These are phyloP conservation scores for Neofusicoccum parvum DNA, from an alignment of 2,329 filamentous ascomycete species.

Conservation along the genomic window DNA sequence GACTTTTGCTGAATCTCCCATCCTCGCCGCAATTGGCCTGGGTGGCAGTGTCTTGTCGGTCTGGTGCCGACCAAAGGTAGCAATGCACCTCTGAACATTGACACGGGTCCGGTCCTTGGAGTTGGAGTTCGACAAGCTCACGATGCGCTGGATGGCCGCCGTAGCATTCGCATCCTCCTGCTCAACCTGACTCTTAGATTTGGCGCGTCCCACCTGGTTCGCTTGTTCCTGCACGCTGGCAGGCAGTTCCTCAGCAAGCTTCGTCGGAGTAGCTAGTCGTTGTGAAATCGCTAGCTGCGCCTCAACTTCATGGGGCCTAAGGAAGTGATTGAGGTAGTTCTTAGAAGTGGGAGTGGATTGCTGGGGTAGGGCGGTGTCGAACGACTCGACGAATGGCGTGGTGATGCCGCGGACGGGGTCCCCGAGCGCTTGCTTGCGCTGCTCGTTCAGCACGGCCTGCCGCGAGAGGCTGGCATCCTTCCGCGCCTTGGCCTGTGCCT, in stretches of 20 bases:
- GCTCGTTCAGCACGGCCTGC: constrained; percentile 67
- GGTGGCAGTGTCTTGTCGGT: constrained; percentile 73
- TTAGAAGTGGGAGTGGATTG: constrained; percentile 27
- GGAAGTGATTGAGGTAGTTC: constrained; percentile 71
- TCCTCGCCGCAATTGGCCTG: constrained; percentile 44
- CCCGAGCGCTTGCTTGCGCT: constrained; percentile 67
- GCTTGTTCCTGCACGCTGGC: constrained; percentile 35
- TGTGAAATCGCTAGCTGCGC: constrained; percentile 68
- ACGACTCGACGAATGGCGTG: constrained; percentile 82
- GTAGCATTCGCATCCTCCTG: constrained; percentile 63
- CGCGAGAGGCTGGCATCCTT: constrained; percentile 81
- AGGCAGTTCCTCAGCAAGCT: background rate
- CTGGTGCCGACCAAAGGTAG: constrained; percentile 86
- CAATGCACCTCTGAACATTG: constrained; percentile 82
- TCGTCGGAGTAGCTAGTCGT: constrained; percentile 63
- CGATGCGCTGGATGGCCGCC: constrained; percentile 78
- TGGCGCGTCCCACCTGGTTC: constrained; percentile 25
- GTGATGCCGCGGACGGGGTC: constrained; percentile 76
- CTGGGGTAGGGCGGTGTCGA: constrained; percentile 61
- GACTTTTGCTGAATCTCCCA: no score
- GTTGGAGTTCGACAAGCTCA: constrained; percentile 74
- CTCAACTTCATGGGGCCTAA: constrained; percentile 69
- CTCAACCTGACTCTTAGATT: constrained; percentile 42
- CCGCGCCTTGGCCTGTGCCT: constrained; percentile 78
- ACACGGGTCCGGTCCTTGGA: constrained; percentile 76